Base-by-base conservation (phyloP, 2,329 filamentous ascomycete genomes). In the Neonectria sp. region DNA sequence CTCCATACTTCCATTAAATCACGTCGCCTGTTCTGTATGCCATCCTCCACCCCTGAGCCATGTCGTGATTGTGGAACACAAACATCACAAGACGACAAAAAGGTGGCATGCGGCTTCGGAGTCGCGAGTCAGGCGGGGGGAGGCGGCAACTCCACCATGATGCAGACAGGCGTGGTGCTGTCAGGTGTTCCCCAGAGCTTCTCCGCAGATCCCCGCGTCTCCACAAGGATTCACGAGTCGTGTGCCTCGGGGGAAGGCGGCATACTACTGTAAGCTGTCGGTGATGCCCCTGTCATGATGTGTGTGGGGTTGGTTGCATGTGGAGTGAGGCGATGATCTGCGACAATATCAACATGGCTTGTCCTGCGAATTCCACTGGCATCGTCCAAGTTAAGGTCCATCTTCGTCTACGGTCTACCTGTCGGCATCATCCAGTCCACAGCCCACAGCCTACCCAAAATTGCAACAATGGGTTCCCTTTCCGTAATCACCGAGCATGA, bases 401-500 rank as follows among this genome's bases (percentile, higher is more conserved):
- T 24, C n/a, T 25, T 55, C 17, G 37, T 60, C 33, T 45, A 33
- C 29, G 4, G 27, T 60, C 33, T 45, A 25, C 29, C 6, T 45
- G 21, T 61, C 45, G 29, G 24, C n/a, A 33, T 46, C 27, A 25
- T 57, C 45, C 17, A 46, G 17, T 55, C 17, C 13, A 29, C 59
- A 46, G 55, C 15, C 11, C 6, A 45, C 59, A 53, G 48, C 15
- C 11, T 15, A 45, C 27, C 27, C 27, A 48, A 31, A 17, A 59
- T 21, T 55, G 37, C 43, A 45, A 49, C 27, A 53, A 67, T 67
- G 63, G 52, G 53, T 56, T 57, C 59, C 31, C 53, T 60, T 27
- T 63, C 67, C 52, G 25, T 55, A 57, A 12, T 45, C 63, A 43
- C 51, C 21, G 58, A 74, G 60, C 65, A 71, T 66, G 88, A 91